Evolutionary conservation across 2,329 filamentous ascomycete genomes (phyloP), one percentile per base, ranked within the genome.

Genomic region (Bipolaris oryzae): DNA sequence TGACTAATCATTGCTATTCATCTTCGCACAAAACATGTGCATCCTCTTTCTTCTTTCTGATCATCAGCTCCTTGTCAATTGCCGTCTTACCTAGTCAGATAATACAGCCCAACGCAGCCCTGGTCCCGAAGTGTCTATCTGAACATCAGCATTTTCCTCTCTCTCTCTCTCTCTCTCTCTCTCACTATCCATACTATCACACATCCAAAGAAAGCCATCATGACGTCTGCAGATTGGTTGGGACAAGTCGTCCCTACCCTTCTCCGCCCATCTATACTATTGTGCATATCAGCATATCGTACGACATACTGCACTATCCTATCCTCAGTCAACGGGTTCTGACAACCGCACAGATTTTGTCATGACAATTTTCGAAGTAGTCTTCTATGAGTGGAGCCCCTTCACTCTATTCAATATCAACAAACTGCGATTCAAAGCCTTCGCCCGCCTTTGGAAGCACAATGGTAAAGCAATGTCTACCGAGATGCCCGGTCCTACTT

Each of bases 401-500:
- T 52, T 58, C 31, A 54, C 67, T 7, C 66, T 76, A 18, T 56
- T 74, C 61, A 63, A 73, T 25, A 47, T 75, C 35, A 67, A 65
- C 13, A 57, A 62, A 7, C 58, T 77, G 6, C 73, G 71, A 33
- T 67, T 67, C 53, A 70, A 68, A 53, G 66, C 68, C 45, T 77
- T 76, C 47, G 71, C 72, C 7, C 67, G 74, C 33, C 64, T 77
- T 21, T 77, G 74, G 75, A 72, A 60, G 7, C 49, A 67, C 31
- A 72, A 75, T 41, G 74, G 75, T 57, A 66, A 67, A 51, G 66
- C 58, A 34, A 75, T 77, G 74, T 76, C 75, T 1, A 53, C 58
- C 15, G 70, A 74, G 28, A 75, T 77, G 72, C 70, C 76, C 10
- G 70, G 68, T n/a, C 64, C 66, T 5, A 58, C 68, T 7, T 61